Conservation (phyloP, 2,329 filamentous ascomycete species). For the Diaporthe nobilis region DNA sequence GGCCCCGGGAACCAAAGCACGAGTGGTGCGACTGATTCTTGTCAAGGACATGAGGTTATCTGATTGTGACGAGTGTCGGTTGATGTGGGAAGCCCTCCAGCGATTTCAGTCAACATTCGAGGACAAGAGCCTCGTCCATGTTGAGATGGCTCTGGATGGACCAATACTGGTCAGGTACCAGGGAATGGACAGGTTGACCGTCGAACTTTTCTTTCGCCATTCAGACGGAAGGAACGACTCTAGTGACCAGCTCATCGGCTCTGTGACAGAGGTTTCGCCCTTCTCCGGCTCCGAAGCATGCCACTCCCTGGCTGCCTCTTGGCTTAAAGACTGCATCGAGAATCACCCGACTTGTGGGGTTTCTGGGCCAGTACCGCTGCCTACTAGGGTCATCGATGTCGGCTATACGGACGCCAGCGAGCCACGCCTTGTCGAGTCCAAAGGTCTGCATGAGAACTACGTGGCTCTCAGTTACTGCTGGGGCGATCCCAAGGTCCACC, state of each 20-base stretch:
- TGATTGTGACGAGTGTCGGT: conserved; percentile 11
- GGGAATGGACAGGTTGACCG: not conserved
- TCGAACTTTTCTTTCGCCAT: conserved; percentile 4
- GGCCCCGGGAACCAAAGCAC: conserved; percentile 15
- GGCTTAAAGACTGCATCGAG: conserved; percentile 18
- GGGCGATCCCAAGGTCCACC: conserved; percentile 21
- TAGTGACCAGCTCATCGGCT: conserved; percentile 4
- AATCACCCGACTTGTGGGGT: conserved; percentile 24
- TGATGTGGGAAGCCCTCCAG: conserved; percentile 20
- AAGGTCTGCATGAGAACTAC: not conserved
- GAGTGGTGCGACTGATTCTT: conserved; percentile 1
- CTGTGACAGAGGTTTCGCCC: conserved; percentile 5
- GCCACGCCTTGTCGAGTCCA: conserved; percentile 12
- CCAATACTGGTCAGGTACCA: conserved; percentile 8
- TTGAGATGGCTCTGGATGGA: not conserved
- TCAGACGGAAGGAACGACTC: not conserved
- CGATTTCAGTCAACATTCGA: not conserved
- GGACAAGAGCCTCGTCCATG: conserved; percentile 12
- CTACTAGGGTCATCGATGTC: conserved; percentile 31
- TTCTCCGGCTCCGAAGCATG: conserved; percentile 4
- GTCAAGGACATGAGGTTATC: conserved; percentile 6
- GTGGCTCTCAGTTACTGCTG: conserved; percentile 33
- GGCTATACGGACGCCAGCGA: conserved; percentile 4
- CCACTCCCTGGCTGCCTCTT: conserved; percentile 12
- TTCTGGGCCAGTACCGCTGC: not conserved